Evolutionary conservation across 345 rosid species (phyloP).

Genomic region (Melaleuca quinquenervia): DNA sequence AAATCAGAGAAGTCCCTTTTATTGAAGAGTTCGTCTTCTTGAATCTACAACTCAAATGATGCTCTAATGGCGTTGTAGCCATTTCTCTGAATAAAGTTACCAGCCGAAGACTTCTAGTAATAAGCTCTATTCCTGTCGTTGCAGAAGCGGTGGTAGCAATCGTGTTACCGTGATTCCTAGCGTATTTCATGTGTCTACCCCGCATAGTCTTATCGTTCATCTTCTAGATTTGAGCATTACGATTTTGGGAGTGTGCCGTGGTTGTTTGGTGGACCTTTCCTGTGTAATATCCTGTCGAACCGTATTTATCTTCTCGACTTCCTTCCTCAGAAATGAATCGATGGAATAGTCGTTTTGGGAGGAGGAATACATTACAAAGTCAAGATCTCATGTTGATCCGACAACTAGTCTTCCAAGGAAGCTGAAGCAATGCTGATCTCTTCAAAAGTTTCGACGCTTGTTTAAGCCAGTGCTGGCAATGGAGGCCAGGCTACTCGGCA

Average conservation of each 20-base stretch:
- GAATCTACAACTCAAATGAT: conserved; percentile 7
- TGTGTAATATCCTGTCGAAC: neutral
- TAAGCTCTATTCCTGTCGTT: neutral
- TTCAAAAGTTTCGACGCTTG: neutral
- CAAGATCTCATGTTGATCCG: neutral
- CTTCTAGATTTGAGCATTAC: neutral
- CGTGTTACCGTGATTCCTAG: neutral
- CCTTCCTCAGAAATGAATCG: neutral
- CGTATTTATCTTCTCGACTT: neutral
- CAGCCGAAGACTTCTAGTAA: neutral
- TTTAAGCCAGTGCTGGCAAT: neutral
- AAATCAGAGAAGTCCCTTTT: conserved; percentile 49
- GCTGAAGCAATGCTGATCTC: neutral
- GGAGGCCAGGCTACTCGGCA: neutral
- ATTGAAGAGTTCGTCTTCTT: conserved; percentile 79
- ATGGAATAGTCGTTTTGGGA: neutral
- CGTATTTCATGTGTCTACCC: too few relatives aligned
- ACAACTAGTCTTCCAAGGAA: neutral
- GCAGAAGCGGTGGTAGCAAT: neutral
- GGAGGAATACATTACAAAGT: neutral
- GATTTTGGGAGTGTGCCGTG: neutral
- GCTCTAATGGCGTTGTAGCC: neutral
- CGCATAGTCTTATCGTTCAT: too few relatives aligned
- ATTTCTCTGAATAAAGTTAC: neutral
- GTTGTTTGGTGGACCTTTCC: neutral